Evolutionary conservation across 1,284 basidiomycete species (phyloP).

Genomic region (Ganoderma sinense): DNA sequence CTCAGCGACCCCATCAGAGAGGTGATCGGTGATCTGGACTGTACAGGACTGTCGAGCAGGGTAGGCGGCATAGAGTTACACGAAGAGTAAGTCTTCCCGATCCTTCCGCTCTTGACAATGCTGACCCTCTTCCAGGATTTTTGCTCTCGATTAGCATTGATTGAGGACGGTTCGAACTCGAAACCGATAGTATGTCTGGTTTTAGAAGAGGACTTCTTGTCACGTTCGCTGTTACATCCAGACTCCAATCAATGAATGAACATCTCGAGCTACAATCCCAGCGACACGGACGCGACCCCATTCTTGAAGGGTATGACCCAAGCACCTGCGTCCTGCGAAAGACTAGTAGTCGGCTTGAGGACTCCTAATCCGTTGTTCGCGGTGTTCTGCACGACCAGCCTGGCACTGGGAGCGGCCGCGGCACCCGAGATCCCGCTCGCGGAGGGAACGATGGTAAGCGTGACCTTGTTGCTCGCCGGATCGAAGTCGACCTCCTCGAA

Average conservation of each 20-base stretch:
- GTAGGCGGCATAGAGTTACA: constrained; percentile 78
- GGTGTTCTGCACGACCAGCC: constrained; percentile 56
- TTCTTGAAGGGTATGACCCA: constrained; percentile 52
- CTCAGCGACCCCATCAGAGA: constrained; percentile 61
- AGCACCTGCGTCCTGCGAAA: constrained; percentile 55
- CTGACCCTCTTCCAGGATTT: neutral
- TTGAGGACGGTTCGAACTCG: neutral
- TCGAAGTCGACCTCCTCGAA: constrained; percentile 56
- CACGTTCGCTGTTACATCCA: neutral
- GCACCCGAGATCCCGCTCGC: constrained; percentile 48
- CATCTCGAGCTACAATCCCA: constrained; percentile 21
- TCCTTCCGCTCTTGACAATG: neutral
- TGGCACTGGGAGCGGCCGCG: constrained; percentile 55
- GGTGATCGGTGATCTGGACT: constrained; percentile 56
- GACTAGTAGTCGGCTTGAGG: constrained; percentile 48
- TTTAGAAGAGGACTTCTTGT: neutral
- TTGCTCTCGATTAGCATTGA: neutral
- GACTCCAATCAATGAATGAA: neutral
- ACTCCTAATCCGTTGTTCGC: constrained; percentile 46
- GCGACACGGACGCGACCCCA: constrained; percentile 37
- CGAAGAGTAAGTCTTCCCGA: constrained; percentile 58
- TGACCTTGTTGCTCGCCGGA: constrained; percentile 47
- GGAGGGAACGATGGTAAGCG: constrained; percentile 48
- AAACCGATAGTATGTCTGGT: neutral
- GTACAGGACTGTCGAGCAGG: constrained; percentile 52